Base-by-base conservation (phyloP, 805 yeast species). In the Ogataea wickerhamii region DNA sequence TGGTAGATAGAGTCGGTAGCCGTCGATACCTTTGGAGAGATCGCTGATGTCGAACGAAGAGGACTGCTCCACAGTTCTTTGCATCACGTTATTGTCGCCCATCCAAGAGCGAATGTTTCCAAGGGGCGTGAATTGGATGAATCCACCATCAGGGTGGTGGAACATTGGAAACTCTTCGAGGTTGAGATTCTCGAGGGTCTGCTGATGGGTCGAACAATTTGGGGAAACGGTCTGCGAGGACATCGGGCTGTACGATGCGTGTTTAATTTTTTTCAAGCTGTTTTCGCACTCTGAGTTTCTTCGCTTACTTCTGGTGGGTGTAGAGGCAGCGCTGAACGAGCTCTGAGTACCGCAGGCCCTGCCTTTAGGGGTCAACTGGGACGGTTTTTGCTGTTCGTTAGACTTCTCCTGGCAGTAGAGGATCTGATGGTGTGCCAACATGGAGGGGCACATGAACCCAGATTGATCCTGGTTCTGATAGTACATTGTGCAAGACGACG, bases 61-160 rank as follows among this genome's bases (percentile, higher is more conserved):
- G 24, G 54, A 51, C 48, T 73, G 71, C 52, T 77, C 82, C 39
- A 77, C 69, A 28, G 66, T 63, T 35, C 76, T 67, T 21, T 70
- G 63, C 41, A 61, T 53, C 34, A 71, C 68, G 37, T 77, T 77
- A 32, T 67, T 66, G 22, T 63, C 65, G 23, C 68, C 59, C 19
- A 63, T 16, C 45, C 56, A 58, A 2, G 70, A 65, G 45, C 82
- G 61, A 28, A 77, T 61, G 34, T 76, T 74, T n/a, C 83, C 83
- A 63, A 79, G 69, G 18, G 83, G 82, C 1, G 82, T 76, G 40
- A 77, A 72, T 53, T 76, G 78, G 32, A 77, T 72, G 21, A 65
- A 66, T 0, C 83, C 83, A 7, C 83, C 83, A 10, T 76, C 76
- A 2, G 83, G 83, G 45, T 76, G 82, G 36, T 67, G 66, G 47